phyloP scores from a whole-genome alignment of 345 rosid genomes.

The Gossypium bickii region DNA sequence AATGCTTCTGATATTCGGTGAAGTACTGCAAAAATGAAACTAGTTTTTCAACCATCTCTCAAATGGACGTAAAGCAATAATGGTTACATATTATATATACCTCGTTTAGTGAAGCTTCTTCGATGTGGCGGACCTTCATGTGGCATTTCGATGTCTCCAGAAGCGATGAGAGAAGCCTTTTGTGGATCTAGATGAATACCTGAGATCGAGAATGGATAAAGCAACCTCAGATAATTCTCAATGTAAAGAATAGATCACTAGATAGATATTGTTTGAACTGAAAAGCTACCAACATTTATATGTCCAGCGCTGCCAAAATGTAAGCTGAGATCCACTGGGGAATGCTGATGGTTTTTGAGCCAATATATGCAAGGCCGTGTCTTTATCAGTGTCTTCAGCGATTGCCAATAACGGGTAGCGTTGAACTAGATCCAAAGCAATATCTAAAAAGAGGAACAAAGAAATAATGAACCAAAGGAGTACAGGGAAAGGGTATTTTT shows the following conservation, averaged over 20 bases:
- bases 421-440: constrained; percentile 61
- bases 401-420: constrained; percentile 40
- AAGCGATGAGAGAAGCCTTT: background rate
- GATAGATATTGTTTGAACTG: background rate
- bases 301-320: constrained; percentile 52
- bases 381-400: constrained; percentile 47
- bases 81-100: background rate
- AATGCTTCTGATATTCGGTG: constrained; percentile 19
- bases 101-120: background rate
- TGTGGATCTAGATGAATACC: constrained; percentile 12
- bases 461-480: background rate
- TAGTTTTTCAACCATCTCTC: background rate
- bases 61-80: background rate
- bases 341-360: constrained; percentile 68
- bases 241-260: background rate
- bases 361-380: constrained; percentile 52
- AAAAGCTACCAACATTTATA: constrained; percentile 38
- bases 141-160: constrained; percentile 16
- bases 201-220: background rate
- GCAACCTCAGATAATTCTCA: background rate
- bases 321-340: constrained; percentile 49
- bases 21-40: constrained; percentile 5
- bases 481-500: background rate
- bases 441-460: constrained; percentile 24
- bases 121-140: constrained; percentile 3